phyloP scores from a whole-genome alignment of 2,329 filamentous ascomycete species.

The Nigrospora oryzae region DNA sequence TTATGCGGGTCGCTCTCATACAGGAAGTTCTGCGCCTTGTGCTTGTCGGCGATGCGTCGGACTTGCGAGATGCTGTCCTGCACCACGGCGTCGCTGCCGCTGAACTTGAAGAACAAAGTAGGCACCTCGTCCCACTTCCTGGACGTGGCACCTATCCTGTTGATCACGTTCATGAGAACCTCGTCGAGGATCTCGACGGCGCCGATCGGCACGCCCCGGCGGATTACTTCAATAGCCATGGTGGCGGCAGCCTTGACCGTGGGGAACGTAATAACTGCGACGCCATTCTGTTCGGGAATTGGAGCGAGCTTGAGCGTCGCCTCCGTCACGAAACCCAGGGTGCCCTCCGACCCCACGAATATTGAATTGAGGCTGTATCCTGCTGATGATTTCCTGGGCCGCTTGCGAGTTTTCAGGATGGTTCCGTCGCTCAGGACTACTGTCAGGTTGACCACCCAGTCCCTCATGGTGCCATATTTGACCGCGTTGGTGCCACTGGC shows the following conservation, averaged over 20 bases:
- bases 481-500: conserved; percentile 74
- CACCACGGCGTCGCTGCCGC: conserved; percentile 44
- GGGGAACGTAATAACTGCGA: conserved; percentile 58
- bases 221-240: conserved; percentile 56
- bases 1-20: conserved; percentile 59
- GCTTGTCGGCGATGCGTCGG: conserved; percentile 53
- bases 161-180: conserved; percentile 60
- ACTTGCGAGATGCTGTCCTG: conserved; percentile 52
- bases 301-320: conserved; percentile 59
- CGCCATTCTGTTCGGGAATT: conserved; percentile 53
- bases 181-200: conserved; percentile 59
- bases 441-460: conserved; percentile 78
- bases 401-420: conserved; percentile 67
- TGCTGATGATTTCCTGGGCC: conserved; percentile 74
- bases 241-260: conserved; percentile 53
- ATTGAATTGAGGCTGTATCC: conserved; percentile 76
- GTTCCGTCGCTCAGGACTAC: conserved; percentile 73
- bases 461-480: conserved; percentile 78
- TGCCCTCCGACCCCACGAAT: conserved; percentile 77
- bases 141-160: conserved; percentile 50
- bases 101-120: conserved; percentile 64
- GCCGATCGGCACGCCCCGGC: conserved; percentile 56
- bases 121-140: conserved; percentile 58
- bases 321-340: conserved; percentile 73
- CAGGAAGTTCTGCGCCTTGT: conserved; percentile 54